Conservation (phyloP, 1,139 yeast species). For the Yamadazyma jaroonii region DNA sequence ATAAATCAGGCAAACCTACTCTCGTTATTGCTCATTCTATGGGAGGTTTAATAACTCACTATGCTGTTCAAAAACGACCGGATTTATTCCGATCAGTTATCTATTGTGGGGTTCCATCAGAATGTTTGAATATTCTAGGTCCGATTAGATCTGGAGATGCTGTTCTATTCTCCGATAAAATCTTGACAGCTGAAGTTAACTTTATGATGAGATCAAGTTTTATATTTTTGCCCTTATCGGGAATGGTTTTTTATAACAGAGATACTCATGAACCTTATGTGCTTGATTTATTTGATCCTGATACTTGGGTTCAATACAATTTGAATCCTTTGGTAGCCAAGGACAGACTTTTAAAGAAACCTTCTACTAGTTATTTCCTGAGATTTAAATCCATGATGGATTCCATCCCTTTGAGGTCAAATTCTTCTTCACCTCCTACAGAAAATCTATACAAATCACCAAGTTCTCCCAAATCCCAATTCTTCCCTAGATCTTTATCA, state of each 20-base stretch:
- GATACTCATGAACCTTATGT: slow-evolving; percentile 56
- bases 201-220: slow-evolving; percentile 87
- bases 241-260: slow-evolving; percentile 66
- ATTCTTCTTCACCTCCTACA: neutral
- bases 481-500: neutral
- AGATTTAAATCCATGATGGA: slow-evolving; percentile 18
- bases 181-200: slow-evolving; percentile 76
- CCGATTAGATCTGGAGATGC: slow-evolving; percentile 82
- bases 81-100: slow-evolving; percentile 66
- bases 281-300: slow-evolving; percentile 75
- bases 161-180: slow-evolving; percentile 68
- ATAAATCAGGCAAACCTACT: slow-evolving; percentile 50
- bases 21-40: slow-evolving; percentile 84
- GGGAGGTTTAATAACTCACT: slow-evolving; percentile 89
- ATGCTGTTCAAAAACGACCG: slow-evolving; percentile 68
- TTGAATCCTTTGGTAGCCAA: slow-evolving; percentile 71
- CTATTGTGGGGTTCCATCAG: slow-evolving; percentile 81
- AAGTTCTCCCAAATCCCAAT: slow-evolving; percentile 4
- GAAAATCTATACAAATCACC: neutral
- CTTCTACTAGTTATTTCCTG: slow-evolving; percentile 3
- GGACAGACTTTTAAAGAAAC: slow-evolving; percentile 22
- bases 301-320: slow-evolving; percentile 75
- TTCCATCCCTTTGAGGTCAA: slow-evolving; percentile 17
- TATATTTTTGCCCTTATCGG: slow-evolving; percentile 71
- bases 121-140: slow-evolving; percentile 83